Evolutionary conservation across 768 basidiomycete genomes (phyloP), one percentile per base, ranked within the genome.

Genomic region (Mycena crocata): DNA sequence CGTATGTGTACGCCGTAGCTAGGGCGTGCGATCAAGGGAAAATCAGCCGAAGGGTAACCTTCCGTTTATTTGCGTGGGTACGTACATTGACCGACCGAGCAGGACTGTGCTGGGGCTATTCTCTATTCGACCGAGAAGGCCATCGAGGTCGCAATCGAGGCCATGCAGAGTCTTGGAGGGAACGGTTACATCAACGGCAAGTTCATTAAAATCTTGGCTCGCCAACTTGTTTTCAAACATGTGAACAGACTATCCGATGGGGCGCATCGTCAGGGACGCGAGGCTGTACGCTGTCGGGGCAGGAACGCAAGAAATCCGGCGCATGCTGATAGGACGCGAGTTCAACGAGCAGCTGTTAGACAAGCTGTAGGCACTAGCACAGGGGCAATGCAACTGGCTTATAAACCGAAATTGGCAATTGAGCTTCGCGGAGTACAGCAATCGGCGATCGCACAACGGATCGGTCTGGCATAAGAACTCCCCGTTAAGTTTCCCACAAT

Each of bases 81-180:
- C 28, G 5, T 30, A 19, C 12, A 9, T 9, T 69, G 34, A 13
- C 75, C 24, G 34, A 26, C 19, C 30, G 8, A 37, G 1, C 34
- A 96, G 95, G 96, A 98, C 74, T 98, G 96, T 71, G 96, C 96
- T 12, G 96, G 95, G 21, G 94, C 94, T 2, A 98, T 98, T 65
- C 75, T 98, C 48, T 97, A 96, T 78, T 93, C 95, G 23, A 95
- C 95, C 0, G 96, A 98, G 73, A 91, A 89, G 72, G 93, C 95
- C 28, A 90, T 97, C 26, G 94, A 98, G 77, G 94, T 98, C 15
- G 90, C 95, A 5, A 80, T 94, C 72, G 95, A 96, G 74, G 93
- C 89, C 12, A 95, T 95, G 91, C 96, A 97, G 73, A 96, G 94
- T 74, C 83, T 97, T 45, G 95, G 96, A 54, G 96, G 96, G 9